These are phyloP conservation scores for Spencermartinsiella europaea DNA, from an alignment of 805 yeast genomes.

Conservation along the genomic window DNA sequence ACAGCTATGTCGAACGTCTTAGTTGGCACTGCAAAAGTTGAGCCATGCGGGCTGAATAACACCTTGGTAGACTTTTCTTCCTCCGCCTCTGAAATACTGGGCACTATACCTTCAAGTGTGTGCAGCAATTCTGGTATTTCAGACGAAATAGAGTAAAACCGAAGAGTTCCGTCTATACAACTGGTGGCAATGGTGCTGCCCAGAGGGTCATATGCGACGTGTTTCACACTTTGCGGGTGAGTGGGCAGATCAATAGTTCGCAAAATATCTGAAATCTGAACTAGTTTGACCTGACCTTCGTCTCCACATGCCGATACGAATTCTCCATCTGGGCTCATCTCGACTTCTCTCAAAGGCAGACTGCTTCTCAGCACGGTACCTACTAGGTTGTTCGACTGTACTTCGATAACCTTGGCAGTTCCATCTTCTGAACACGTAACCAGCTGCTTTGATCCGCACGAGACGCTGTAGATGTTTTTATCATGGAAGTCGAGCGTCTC, in stretches of 20 bases:
- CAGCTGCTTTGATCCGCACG: conserved; percentile 25
- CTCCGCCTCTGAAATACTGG: conserved; percentile 29
- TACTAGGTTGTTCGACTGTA: conserved; percentile 25
- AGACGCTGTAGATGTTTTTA: conserved; percentile 24
- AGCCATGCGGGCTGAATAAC: conserved; percentile 70
- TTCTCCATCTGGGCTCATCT: conserved; percentile 32
- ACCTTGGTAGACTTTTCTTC: conserved; percentile 48
- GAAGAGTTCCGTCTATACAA: conserved; percentile 31
- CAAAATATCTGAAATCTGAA: conserved; percentile 31
- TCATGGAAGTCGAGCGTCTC: conserved; percentile 27
- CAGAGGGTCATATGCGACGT: conserved; percentile 38
- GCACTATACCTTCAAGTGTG: conserved; percentile 26
- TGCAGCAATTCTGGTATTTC: conserved; percentile 20
- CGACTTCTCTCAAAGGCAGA: conserved; percentile 31
- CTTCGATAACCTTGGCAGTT: conserved; percentile 26
- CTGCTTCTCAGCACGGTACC: conserved; percentile 26
- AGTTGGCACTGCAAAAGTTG: conserved; percentile 62
- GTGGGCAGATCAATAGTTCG: conserved; percentile 39
- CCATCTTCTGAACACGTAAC: conserved; percentile 45
- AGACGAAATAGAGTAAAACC: conserved; percentile 27
- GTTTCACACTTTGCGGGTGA: conserved; percentile 43
- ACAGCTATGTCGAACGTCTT: conserved; percentile 32
- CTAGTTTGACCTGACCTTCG: conserved; percentile 29
- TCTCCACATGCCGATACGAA: conserved; percentile 35
- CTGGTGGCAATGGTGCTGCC: conserved; percentile 29